Evolutionary conservation across 192 early-diverging fungal species (phyloP).

Genomic region (Backusella macrospora): DNA sequence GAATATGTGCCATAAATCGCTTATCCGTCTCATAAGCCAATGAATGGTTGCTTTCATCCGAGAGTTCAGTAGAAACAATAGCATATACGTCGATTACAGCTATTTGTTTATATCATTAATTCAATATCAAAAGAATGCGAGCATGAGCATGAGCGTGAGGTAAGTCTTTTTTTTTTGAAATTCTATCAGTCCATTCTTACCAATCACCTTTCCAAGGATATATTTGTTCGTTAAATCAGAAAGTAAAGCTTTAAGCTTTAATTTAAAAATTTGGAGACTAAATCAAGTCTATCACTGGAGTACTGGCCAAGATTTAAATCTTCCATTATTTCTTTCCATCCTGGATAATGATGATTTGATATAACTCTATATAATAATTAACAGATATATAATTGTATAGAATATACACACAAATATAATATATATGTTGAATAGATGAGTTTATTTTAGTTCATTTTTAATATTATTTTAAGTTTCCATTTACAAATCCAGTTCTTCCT

Average conservation of each 20-base stretch:
- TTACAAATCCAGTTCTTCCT: conserved; percentile 19
- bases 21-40: conserved; percentile 21
- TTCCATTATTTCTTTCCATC: conserved; percentile 32
- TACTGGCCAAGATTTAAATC: too few relatives aligned
- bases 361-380: too few relatives aligned
- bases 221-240: conserved; percentile 15
- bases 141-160: conserved; percentile 44
- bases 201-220: conserved; percentile 38
- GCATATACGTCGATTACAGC: neutral
- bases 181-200: conserved; percentile 36
- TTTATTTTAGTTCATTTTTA: neutral
- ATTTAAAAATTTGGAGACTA: too few relatives aligned
- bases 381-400: too few relatives aligned
- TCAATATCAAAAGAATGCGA: conserved; percentile 41
- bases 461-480: neutral
- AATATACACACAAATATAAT: too few relatives aligned
- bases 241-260: too few relatives aligned
- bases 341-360: too few relatives aligned
- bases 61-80: conserved; percentile 27
- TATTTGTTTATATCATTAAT: neutral
- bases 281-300: too few relatives aligned
- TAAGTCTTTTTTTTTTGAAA: conserved; percentile 45
- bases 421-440: too few relatives aligned
- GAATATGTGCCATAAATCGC: conserved; percentile 31
- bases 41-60: neutral